Conservation (phyloP, 371 early-diverging fungal genomes). For the Circinella minor region DNA sequence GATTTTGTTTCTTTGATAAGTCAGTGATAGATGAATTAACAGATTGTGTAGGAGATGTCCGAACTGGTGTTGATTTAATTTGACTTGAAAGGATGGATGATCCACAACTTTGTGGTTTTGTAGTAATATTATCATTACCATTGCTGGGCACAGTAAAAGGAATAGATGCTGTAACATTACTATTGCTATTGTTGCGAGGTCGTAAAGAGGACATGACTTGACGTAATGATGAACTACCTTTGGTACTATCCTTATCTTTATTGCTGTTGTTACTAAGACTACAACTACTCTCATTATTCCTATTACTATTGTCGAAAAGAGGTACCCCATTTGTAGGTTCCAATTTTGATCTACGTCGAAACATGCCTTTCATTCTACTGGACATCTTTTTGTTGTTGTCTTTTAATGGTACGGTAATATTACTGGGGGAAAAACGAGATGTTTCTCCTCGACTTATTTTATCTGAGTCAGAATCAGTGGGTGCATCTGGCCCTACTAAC, state of each 20-base stretch:
- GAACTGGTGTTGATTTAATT: background rate
- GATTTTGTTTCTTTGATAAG: no score
- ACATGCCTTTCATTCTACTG: conserved; percentile 8
- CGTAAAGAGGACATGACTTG: conserved; percentile 7
- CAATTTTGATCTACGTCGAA: background rate
- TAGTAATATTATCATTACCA: background rate
- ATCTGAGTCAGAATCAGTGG: background rate
- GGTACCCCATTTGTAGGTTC: background rate
- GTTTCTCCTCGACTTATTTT: background rate
- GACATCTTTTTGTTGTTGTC: background rate
- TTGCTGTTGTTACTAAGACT: background rate
- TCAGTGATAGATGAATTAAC: background rate
- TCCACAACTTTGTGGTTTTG: background rate
- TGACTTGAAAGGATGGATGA: conserved; percentile 1
- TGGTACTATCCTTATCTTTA: background rate
- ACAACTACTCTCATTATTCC: background rate
- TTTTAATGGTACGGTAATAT: background rate
- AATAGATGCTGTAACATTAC: background rate
- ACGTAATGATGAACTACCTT: background rate
- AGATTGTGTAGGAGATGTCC: background rate
- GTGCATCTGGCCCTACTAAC: background rate
- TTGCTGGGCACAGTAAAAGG: background rate
- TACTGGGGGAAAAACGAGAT: background rate
- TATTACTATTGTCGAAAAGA: background rate
- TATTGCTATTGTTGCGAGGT: background rate